A percentile compares a stretch with the other conserved stretches of the same genome.
phyloP scores from a whole-genome alignment of 1,284 basidiomycete genomes.

The Pseudozyma thailandica region DNA sequence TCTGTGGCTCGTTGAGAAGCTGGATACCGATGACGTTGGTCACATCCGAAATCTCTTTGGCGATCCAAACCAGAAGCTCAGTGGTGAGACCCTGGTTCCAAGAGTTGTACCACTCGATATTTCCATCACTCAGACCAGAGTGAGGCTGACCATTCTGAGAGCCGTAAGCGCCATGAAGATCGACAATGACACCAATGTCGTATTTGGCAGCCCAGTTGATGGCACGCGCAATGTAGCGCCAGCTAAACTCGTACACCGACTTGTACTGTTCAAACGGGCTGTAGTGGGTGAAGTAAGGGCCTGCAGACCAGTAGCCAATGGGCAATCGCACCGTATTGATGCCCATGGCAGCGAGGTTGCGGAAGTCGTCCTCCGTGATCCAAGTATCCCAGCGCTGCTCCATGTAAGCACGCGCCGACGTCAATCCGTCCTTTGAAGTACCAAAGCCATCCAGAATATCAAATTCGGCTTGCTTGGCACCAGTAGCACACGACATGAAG shows the following conservation, averaged over 20 bases:
- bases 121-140: constrained; percentile 78
- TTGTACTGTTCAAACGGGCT: constrained; percentile 75
- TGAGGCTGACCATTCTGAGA: constrained; percentile 76
- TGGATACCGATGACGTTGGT: constrained; percentile 80
- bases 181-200: constrained; percentile 79
- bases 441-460: constrained; percentile 70
- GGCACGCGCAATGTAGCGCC: constrained; percentile 73
- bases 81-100: constrained; percentile 75
- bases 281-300: constrained; percentile 69
- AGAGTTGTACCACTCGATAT: constrained; percentile 72
- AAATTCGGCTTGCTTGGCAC: constrained; percentile 71
- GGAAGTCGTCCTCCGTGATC: constrained; percentile 73
- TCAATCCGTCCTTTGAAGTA: constrained; percentile 72
- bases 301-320: constrained; percentile 69
- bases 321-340: constrained; percentile 69
- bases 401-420: constrained; percentile 71
- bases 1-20: constrained; percentile 78
- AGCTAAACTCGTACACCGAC: constrained; percentile 76
- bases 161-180: constrained; percentile 79
- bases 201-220: constrained; percentile 77
- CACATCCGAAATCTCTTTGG: constrained; percentile 73
- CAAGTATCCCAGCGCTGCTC: constrained; percentile 84
- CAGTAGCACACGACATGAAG: constrained; percentile 76
- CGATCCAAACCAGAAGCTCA: constrained; percentile 74
- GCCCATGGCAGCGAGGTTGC: constrained; percentile 63